Evolutionary conservation across 129 eudicot species (phyloP).

Genomic region (Tagetes erecta): DNA sequence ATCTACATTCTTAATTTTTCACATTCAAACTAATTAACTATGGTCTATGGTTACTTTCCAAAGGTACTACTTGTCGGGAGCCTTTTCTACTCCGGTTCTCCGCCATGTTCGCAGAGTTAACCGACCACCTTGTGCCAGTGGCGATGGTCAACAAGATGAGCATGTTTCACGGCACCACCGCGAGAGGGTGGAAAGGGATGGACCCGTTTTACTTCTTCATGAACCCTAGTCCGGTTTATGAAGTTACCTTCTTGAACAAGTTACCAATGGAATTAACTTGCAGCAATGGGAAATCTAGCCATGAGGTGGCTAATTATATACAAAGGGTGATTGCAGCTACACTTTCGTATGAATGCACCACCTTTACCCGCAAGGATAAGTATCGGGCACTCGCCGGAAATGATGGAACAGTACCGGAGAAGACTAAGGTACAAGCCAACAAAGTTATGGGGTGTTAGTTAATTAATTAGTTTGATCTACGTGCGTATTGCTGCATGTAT

Average conservation of each 20-base stretch:
- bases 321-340: constrained; percentile 69
- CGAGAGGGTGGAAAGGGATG: constrained; percentile 79
- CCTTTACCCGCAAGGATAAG: constrained; percentile 58
- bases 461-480: background rate
- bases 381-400: constrained; percentile 65
- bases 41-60: too few species aligned
- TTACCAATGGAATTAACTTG: constrained; percentile 54
- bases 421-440: constrained; percentile 36
- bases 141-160: constrained; percentile 71
- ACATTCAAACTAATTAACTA: too few species aligned
- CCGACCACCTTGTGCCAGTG: constrained; percentile 62
- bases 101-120: constrained; percentile 63
- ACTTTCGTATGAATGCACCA: constrained; percentile 63
- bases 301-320: constrained; percentile 73
- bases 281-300: constrained; percentile 52
- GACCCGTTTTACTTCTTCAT: constrained; percentile 73
- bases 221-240: constrained; percentile 75
- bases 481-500: background rate
- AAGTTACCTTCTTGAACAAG: constrained; percentile 61
- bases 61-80: constrained; percentile 71
- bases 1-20: too few species aligned
- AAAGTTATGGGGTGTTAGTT: constrained; percentile 58
- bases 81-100: constrained; percentile 65
- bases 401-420: constrained; percentile 59
- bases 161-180: constrained; percentile 76